These are phyloP conservation scores for Pseudogymnoascus sp. DNA, from an alignment of 2,329 filamentous ascomycete genomes.

Conservation along the genomic window DNA sequence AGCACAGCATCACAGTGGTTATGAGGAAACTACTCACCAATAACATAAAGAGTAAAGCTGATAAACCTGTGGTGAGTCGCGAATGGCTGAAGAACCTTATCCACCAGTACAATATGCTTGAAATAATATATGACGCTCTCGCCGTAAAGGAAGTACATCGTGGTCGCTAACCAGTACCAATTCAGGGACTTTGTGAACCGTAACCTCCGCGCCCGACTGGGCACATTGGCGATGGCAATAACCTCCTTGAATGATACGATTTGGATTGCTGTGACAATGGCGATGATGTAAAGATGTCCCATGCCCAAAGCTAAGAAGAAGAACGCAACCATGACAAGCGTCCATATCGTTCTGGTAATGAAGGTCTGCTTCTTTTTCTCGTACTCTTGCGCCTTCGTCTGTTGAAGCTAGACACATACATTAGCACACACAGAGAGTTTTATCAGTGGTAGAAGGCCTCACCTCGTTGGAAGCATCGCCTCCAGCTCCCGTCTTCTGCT, in stretches of 20 bases:
- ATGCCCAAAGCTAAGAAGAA: conserved; percentile 93
- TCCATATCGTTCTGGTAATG: conserved; percentile 95
- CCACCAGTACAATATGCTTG: conserved; percentile 95
- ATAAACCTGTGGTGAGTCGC: conserved; percentile 98
- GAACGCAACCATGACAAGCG: conserved; percentile 87
- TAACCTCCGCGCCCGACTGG: conserved; percentile 82
- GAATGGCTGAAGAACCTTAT: conserved; percentile 85
- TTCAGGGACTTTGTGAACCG: conserved; percentile 94
- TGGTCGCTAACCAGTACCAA: conserved; percentile 98
- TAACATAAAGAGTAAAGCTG: conserved; percentile 95
- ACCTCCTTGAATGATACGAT: conserved; percentile 99
- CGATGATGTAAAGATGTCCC: conserved; percentile 95
- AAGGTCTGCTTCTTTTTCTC: conserved; percentile 99
- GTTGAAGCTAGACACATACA: conserved; percentile 18
- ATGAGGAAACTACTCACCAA: conserved; percentile 55
- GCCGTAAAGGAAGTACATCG: conserved; percentile 98
- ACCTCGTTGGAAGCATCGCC: conserved; percentile 35
- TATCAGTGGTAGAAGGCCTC: conserved; percentile 26
- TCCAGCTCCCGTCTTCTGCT: conserved; percentile 22
- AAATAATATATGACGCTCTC: conserved; percentile 99
- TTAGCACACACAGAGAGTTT: conserved; percentile 20
- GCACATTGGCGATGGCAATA: conserved; percentile 93
- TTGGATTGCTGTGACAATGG: conserved; percentile 85
- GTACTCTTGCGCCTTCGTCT: conserved; percentile 59
- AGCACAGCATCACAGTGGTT: conserved; percentile 19